These are phyloP conservation scores for Clarireedia monteithiana DNA, from an alignment of 2,329 filamentous ascomycete genomes.

Conservation along the genomic window DNA sequence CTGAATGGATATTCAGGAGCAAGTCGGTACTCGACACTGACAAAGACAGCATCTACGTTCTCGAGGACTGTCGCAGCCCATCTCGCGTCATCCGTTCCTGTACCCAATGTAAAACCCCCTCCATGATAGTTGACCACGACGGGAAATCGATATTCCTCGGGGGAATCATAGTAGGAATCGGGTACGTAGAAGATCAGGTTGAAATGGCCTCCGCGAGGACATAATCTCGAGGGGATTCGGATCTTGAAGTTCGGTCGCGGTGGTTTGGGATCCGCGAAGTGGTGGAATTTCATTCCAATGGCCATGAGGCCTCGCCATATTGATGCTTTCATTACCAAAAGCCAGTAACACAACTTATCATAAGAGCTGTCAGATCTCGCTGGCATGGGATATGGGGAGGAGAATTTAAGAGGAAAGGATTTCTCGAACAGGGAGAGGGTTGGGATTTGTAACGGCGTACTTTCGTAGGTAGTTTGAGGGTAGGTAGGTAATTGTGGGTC, in stretches of 20 bases:
- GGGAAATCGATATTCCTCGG: slow-evolving; percentile 32
- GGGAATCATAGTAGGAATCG: slow-evolving; percentile 29
- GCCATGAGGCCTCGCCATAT: slow-evolving; percentile 30
- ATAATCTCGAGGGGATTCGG: slow-evolving; percentile 26
- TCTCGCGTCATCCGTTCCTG: slow-evolving; percentile 54
- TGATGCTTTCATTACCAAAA: slow-evolving; percentile 27
- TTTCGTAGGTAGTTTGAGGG: no score
- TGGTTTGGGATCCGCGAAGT: slow-evolving; percentile 26
- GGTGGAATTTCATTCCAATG: slow-evolving; percentile 30
- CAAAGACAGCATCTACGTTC: slow-evolving; percentile 46
- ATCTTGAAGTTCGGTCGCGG: slow-evolving; percentile 27
- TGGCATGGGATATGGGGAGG: background rate
- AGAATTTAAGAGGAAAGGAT: background rate
- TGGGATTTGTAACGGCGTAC: no score
- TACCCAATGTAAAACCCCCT: slow-evolving; percentile 58
- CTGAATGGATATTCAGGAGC: slow-evolving; percentile 59
- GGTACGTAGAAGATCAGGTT: slow-evolving; percentile 38
- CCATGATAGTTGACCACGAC: slow-evolving; percentile 61
- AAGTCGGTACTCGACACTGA: slow-evolving; percentile 61
- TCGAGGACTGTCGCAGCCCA: slow-evolving; percentile 48
- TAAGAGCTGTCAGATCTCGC: background rate
- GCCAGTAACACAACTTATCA: slow-evolving; percentile 4
- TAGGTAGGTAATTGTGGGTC: no score
- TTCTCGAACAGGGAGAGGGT: background rate
- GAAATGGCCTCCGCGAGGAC: slow-evolving; percentile 27